Evolutionary conservation across 2,329 filamentous ascomycete species (phyloP).

Genomic region (Aspergillus sp.): DNA sequence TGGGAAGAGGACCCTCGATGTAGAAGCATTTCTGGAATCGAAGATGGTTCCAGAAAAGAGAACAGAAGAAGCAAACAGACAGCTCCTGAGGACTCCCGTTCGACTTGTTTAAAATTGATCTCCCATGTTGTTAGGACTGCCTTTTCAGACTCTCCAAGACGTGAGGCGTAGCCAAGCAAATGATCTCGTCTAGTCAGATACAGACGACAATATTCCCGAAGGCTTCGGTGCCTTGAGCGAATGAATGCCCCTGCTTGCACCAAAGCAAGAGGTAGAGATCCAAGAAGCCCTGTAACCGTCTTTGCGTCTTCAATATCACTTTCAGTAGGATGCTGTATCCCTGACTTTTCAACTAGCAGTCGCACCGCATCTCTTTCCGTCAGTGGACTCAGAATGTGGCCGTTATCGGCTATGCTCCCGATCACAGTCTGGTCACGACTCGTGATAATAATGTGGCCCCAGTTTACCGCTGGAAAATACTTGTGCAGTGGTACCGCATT

Average conservation of each 20-base stretch:
- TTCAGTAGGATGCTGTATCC: conserved; percentile 6
- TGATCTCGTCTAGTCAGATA: conserved; percentile 8
- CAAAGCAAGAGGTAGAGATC: conserved; percentile 16
- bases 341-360: conserved; percentile 11
- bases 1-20: too few species aligned
- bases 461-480: conserved; percentile 5
- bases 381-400: conserved; percentile 5
- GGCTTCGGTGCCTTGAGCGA: conserved; percentile 10
- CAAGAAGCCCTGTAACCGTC: conserved; percentile 6
- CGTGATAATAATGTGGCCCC: conserved; percentile 11
- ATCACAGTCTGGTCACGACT: conserved; percentile 4
- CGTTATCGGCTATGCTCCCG: conserved; percentile 6
- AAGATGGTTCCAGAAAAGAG: too few species aligned
- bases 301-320: conserved; percentile 10
- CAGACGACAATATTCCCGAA: conserved; percentile 14
- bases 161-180: conserved; percentile 7
- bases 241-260: conserved; percentile 21
- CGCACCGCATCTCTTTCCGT: conserved; percentile 7
- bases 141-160: conserved; percentile 13
- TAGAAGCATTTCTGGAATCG: too few species aligned
- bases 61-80: too few species aligned
- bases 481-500: conserved; percentile 2
- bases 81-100: too few species aligned
- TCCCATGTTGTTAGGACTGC: conserved; percentile 9
- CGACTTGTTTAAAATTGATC: conserved; percentile 7